Evolutionary conservation across 1,284 basidiomycete species (phyloP).

Genomic region (Erythrobasidium hasegawianum): DNA sequence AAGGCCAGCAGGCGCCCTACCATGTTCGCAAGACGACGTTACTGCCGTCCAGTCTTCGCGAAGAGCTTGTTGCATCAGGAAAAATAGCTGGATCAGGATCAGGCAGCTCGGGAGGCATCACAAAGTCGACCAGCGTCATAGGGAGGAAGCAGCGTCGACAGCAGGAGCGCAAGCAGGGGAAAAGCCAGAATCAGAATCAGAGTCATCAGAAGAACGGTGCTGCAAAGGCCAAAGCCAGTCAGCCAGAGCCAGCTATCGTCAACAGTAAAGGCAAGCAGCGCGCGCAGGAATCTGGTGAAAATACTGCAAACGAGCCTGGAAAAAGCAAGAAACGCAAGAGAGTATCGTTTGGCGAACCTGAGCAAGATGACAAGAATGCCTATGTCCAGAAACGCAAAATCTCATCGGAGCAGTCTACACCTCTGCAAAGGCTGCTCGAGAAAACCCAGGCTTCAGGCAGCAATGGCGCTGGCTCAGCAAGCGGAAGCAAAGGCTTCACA

Average conservation of each 20-base stretch:
- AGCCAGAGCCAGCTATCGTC: conserved; percentile 49
- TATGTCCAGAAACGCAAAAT: conserved; percentile 21
- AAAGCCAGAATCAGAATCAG: conserved; percentile 54
- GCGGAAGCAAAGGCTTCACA: conserved; percentile 40
- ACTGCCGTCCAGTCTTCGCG: conserved; percentile 22
- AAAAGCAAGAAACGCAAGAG: background rate
- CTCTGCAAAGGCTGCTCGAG: conserved; percentile 39
- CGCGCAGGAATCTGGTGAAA: background rate
- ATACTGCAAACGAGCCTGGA: background rate
- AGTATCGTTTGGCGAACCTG: conserved; percentile 5
- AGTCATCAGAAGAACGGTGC: too few species aligned
- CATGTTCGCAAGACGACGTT: conserved; percentile 33
- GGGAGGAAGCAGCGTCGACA: conserved; percentile 63
- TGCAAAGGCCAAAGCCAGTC: conserved; percentile 8
- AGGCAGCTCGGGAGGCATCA: conserved; percentile 4
- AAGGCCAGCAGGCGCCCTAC: conserved; percentile 11
- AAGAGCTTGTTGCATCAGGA: conserved; percentile 30
- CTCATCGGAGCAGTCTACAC: conserved; percentile 26
- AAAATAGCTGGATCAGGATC: conserved; percentile 8
- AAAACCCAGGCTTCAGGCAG: conserved; percentile 40
- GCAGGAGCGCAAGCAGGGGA: conserved; percentile 58
- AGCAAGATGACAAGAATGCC: conserved; percentile 5
- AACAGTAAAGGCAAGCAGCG: conserved; percentile 32
- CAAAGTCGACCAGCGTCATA: conserved; percentile 9
- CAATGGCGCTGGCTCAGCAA: too few species aligned